Base-by-base conservation (phyloP, 305 asterid genomes). In the Striga hermonthica region DNA sequence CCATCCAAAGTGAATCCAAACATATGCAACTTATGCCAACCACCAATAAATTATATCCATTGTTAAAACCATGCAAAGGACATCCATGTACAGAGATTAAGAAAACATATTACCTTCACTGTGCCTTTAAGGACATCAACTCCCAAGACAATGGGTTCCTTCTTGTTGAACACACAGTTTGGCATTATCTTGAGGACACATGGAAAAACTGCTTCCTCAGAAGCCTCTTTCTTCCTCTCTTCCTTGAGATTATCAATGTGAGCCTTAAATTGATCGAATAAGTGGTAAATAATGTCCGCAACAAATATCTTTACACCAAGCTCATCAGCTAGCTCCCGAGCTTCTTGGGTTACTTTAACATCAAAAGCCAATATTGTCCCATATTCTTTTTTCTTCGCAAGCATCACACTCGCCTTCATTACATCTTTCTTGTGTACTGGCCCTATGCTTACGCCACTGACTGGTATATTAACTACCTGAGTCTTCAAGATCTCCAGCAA, bases 341-440 rank as follows among this genome's bases (percentile, higher is more conserved):
- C 95, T 78, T 90, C 97, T 37, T 80, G 88, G 9, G 95, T 88
- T 60, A 90, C 97, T 82, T 78, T 90, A 54, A 93, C 97, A 72
- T 93, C 97, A 59, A 93, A 93, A 50, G 99, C 97, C 79, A 94
- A 79, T 73, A 88, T 88, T 37, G 96, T 88, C 52, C 84, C 96
- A 75, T 78, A 94, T 78, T 94, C 97, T 74, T 84, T 94, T 82
- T 84, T 85, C 91, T 90, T 94, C 85, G 88, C 97, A 57, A 94
- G 96, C 99, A 90, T 94, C 54, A 86, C 95, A 71, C 95, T 94
- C 3, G 97, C 96, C 83, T 88, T 94, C 95, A 90, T 88, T 68
- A 94, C 95, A 59, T 94, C 99, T 79, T 88, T 94, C 74, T 86
- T 94, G 76, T 90, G 95, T 65, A 86, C 91, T 0, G 96, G 95